These are phyloP conservation scores for Nemania serpens DNA, from an alignment of 2,329 filamentous ascomycete genomes.

Conservation along the genomic window DNA sequence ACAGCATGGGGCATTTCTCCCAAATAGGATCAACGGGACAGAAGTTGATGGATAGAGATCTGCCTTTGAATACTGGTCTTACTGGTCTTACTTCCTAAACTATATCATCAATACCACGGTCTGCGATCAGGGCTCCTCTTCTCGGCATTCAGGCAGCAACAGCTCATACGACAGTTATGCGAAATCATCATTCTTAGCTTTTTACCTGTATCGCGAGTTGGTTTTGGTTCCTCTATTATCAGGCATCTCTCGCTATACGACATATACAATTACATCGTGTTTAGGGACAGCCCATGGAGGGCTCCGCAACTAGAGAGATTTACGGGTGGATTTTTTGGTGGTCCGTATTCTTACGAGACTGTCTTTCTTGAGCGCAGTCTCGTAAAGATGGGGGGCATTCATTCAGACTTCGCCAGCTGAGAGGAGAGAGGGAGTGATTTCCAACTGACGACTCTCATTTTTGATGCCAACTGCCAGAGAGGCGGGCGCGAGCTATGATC, in stretches of 20 bases:
- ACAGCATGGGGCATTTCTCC: background rate
- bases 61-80: constrained; percentile 1
- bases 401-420: background rate
- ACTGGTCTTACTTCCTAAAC: constrained; percentile 1
- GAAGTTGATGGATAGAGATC: background rate
- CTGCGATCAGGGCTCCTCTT: background rate
- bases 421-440: constrained; percentile 1
- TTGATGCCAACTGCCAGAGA: constrained; percentile 19
- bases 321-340: background rate
- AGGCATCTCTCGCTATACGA: constrained; percentile 21
- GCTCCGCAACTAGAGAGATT: background rate
- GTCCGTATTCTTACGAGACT: constrained; percentile 10
- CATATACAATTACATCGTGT: constrained; percentile 31
- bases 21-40: background rate
- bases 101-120: background rate
- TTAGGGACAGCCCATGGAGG: constrained; percentile 6
- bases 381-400: background rate
- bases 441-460: constrained; percentile 22
- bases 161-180: constrained; percentile 19
- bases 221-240: background rate
- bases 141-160: constrained; percentile 3
- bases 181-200: constrained; percentile 14
- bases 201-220: constrained; percentile 11
- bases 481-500: constrained; percentile 20
- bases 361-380: no score